These are phyloP conservation scores for Solanum gracilifrons DNA, from an alignment of 257 asterid species.

Conservation along the genomic window DNA sequence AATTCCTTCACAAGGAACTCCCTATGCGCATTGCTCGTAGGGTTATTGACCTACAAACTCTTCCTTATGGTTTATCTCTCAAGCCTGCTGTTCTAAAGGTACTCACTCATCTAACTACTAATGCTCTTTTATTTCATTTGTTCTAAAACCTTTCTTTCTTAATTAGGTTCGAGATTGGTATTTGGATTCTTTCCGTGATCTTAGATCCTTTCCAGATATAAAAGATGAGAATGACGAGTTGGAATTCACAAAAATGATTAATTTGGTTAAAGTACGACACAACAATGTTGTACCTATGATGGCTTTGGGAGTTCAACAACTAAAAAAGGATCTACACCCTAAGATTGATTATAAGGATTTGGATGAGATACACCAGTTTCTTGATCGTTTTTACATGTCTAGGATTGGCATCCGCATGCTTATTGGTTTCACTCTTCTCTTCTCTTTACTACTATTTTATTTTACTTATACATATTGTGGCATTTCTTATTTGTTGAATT, in stretches of 20 bases:
- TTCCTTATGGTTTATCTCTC: conserved; percentile 67
- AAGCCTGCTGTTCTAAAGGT: conserved; percentile 84
- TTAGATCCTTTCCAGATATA: conserved; percentile 60
- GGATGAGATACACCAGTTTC: conserved; percentile 74
- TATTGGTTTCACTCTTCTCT: conserved; percentile 45
- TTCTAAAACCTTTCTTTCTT: background rate
- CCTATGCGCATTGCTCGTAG: conserved; percentile 85
- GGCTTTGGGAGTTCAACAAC: conserved; percentile 96
- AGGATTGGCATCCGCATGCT: conserved; percentile 97
- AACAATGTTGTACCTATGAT: conserved; percentile 93
- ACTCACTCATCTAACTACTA: background rate
- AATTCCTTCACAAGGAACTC: conserved; percentile 79
- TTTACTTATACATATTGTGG: background rate
- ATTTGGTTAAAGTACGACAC: conserved; percentile 89
- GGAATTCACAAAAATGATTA: conserved; percentile 76
- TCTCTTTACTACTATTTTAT: background rate
- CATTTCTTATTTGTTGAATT: background rate
- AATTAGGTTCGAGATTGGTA: conserved; percentile 72
- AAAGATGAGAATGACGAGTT: conserved; percentile 56
- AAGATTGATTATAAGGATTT: conserved; percentile 45
- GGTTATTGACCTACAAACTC: conserved; percentile 69
- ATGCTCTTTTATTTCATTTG: background rate
- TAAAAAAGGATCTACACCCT: conserved; percentile 57
- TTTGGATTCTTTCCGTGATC: conserved; percentile 88
- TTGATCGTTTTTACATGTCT: conserved; percentile 89